These are phyloP conservation scores for Elaeis oleifera DNA, from an alignment of 202 grass and related monocot genomes.

Conservation along the genomic window DNA sequence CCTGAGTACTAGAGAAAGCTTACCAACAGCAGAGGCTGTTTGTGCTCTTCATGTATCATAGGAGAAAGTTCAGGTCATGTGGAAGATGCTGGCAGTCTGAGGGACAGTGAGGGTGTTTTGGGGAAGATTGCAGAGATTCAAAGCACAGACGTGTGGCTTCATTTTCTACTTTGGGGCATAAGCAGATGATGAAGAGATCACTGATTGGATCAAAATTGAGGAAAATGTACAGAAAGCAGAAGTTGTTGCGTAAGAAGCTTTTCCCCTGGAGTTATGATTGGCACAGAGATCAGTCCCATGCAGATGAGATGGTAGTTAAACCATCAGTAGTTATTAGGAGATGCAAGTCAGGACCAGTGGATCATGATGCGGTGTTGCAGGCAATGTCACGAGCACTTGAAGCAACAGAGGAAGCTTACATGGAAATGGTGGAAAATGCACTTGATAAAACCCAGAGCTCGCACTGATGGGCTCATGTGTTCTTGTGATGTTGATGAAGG, in stretches of 20 bases:
- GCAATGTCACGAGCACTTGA: slow-evolving; percentile 71
- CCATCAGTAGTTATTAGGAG: slow-evolving; percentile 12
- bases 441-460: slow-evolving; percentile 74
- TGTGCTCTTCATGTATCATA: slow-evolving; percentile 19
- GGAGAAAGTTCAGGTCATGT: slow-evolving; percentile 23
- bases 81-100: slow-evolving; percentile 33
- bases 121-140: slow-evolving; percentile 22
- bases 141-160: slow-evolving; percentile 35
- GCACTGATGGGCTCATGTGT: slow-evolving; percentile 83
- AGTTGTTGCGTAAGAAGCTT: slow-evolving; percentile 58
- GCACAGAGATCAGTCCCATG: slow-evolving; percentile 67
- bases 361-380: slow-evolving; percentile 70
- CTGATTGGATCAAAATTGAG: slow-evolving; percentile 63
- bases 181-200: slow-evolving; percentile 39
- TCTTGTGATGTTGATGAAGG: slow-evolving; percentile 94
- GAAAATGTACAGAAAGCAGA: slow-evolving; percentile 81
- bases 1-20: slow-evolving; percentile 17
- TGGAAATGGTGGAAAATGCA: not conserved
- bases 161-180: slow-evolving; percentile 41
- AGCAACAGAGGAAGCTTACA: not conserved
- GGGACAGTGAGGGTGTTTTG: slow-evolving; percentile 20
- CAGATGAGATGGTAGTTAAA: slow-evolving; percentile 20
- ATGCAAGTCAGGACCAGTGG: slow-evolving; percentile 53
- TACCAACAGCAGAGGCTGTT: slow-evolving; percentile 19
- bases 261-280: slow-evolving; percentile 88